Percentiles rank a stretch among this genome's conserved stretches.
phyloP scores from a whole-genome alignment of 805 yeast genomes.

The Suhomyces prunicola region DNA sequence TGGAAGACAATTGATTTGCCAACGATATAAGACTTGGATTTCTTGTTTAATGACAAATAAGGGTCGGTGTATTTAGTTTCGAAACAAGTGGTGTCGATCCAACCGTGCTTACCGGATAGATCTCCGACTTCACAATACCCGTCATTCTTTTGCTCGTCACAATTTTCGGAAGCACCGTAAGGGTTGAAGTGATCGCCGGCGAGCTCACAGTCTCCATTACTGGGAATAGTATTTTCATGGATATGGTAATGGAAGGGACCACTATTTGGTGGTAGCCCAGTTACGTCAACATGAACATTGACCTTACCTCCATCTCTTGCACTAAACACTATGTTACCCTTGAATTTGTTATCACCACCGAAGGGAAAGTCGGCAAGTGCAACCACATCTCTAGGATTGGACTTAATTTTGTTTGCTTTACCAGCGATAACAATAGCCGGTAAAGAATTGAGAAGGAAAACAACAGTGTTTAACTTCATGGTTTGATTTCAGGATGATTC shows the following conservation, averaged over 20 bases:
- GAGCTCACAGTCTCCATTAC: constrained; percentile 40
- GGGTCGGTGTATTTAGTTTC: constrained; percentile 63
- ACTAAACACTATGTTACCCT: constrained; percentile 53
- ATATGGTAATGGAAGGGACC: constrained; percentile 73
- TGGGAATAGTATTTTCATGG: constrained; percentile 56
- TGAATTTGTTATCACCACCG: constrained; percentile 33
- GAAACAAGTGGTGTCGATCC: constrained; percentile 65
- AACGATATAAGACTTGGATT: constrained; percentile 55
- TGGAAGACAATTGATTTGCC: constrained; percentile 55
- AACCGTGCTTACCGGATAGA: constrained; percentile 75
- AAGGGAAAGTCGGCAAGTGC: constrained; percentile 57
- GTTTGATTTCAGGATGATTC: background rate
- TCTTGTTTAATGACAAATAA: constrained; percentile 57
- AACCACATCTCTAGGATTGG: constrained; percentile 48
- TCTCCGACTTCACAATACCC: constrained; percentile 69
- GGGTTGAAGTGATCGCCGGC: constrained; percentile 64
- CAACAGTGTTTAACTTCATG: background rate
- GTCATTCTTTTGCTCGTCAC: constrained; percentile 51
- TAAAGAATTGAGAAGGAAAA: background rate
- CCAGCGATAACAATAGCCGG: constrained; percentile 9
- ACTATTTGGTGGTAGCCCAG: constrained; percentile 63
- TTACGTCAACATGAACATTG: constrained; percentile 65
- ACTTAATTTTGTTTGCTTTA: constrained; percentile 49
- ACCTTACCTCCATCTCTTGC: constrained; percentile 56
- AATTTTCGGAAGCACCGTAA: constrained; percentile 50